Evolutionary conservation across 2,329 filamentous ascomycete genomes (phyloP).

Genomic region (Penicillium rolfsii): DNA sequence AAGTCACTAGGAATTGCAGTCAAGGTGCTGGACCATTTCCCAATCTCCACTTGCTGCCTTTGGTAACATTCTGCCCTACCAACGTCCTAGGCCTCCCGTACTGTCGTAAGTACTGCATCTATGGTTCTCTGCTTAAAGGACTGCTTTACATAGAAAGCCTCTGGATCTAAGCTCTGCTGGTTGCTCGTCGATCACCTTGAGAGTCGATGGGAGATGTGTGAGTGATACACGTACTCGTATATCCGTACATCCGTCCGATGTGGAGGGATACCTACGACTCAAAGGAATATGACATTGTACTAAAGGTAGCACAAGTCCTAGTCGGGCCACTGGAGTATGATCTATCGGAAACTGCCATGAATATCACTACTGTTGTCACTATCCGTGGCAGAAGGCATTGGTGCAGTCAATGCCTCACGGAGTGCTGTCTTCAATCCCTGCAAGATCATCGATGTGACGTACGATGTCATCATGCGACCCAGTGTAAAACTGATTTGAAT

Average conservation of each 20-base stretch:
- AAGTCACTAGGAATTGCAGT: neutral
- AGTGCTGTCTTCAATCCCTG: neutral
- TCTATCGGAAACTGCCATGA: slow-evolving; percentile 2
- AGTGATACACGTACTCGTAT: too few species aligned
- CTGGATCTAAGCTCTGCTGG: neutral
- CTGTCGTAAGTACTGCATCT: neutral
- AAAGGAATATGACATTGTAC: neutral
- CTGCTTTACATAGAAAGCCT: neutral
- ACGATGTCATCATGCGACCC: neutral
- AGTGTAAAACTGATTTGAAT: neutral
- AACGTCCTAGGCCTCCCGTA: neutral
- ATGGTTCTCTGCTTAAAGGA: neutral
- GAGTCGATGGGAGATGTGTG: too few species aligned
- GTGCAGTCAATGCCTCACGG: neutral
- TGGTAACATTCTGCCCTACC: slow-evolving; percentile 1
- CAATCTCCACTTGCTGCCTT: neutral
- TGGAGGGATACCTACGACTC: neutral
- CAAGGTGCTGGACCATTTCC: neutral
- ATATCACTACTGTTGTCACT: neutral
- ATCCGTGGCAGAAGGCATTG: neutral
- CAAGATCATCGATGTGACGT: neutral
- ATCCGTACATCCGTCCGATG: neutral
- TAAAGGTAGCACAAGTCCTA: neutral
- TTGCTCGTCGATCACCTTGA: too few species aligned
- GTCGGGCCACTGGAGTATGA: neutral